Evolutionary conservation across 192 early-diverging fungal genomes (phyloP), one percentile per base, ranked within the genome.

Genomic region (Pilobolus umbonatus): DNA sequence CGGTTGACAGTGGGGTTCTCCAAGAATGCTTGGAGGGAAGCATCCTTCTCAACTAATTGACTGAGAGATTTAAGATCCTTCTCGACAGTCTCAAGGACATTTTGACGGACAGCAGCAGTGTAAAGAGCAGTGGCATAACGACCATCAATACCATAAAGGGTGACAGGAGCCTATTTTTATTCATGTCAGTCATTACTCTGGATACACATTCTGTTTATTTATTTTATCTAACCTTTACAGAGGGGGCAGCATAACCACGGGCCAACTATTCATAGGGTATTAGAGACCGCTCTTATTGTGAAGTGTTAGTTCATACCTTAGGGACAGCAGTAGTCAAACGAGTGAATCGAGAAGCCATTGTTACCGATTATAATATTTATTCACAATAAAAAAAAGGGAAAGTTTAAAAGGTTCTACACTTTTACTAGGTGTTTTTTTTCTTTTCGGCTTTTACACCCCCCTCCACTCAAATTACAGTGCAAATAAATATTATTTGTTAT

Each of bases 51-150:
- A 56, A 96, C 70, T 60, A 84, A 62, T 22, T 64, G 28, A 58
- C 81, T 73, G 64, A 98, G 71, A 47, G 74, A 68, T 61, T 75
- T 77, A 55, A 98, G 80, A 48, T 98, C 96, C 51, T 72, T 58
- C 72, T 98, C 93, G 32, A 98, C 92, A 19, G 78, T 67, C 10
- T 88, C 76, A 58, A 96, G 86, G 12, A 67, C 71, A 61, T 88
- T 82, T 79, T 86, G 80, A 67, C 88, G 90, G 63, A 86, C 77
- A 21, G 96, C 96, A 55, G 96, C 96, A 50, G 89, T 78, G 84
- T 87, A 98, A 53, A 98, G 85, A 43, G 96, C 96, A 14, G 94
- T 96, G 47, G 96, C 94, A 74, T 98, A 98, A 66, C 94, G 90
- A 67, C 96, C 96, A 39, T 95, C 91, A 72, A 98, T 89, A 50